A percentile compares a stretch with the other conserved stretches of the same genome.
Conservation (phyloP, 805 yeast genomes). For the Saccharomycopsis amapae region DNA sequence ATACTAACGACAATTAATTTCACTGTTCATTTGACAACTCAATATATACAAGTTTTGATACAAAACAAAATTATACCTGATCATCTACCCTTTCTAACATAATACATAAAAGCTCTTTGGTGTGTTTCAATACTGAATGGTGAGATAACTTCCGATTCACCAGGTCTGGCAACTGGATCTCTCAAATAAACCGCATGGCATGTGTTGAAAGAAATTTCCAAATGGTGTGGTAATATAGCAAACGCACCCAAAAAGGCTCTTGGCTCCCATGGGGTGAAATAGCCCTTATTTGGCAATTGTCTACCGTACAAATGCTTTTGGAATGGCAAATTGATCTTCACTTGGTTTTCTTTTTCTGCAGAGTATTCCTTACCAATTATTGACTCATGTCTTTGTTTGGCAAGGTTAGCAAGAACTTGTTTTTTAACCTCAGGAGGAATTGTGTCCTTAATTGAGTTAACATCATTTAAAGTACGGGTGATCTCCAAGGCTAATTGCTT, state of each 20-base stretch:
- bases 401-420: slow-evolving; percentile 27
- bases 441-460: slow-evolving; percentile 24
- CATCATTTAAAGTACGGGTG: slow-evolving; percentile 19
- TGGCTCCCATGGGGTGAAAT: slow-evolving; percentile 96
- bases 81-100: slow-evolving; percentile 61
- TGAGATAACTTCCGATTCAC: slow-evolving; percentile 89
- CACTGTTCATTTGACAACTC: no score
- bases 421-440: slow-evolving; percentile 27
- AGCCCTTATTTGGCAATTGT: slow-evolving; percentile 65
- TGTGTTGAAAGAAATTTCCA: slow-evolving; percentile 83
- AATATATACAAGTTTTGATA: background rate
- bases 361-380: slow-evolving; percentile 2
- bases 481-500: slow-evolving; percentile 26
- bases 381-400: slow-evolving; percentile 20
- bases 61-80: no score
- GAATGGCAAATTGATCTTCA: slow-evolving; percentile 66
- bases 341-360: slow-evolving; percentile 28
- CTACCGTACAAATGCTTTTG: slow-evolving; percentile 75
- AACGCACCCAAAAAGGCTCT: slow-evolving; percentile 90
- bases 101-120: slow-evolving; percentile 93
- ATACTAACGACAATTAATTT: no score
- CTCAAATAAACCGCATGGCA: slow-evolving; percentile 96
- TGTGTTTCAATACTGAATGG: slow-evolving; percentile 80
- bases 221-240: slow-evolving; percentile 85
- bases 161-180: slow-evolving; percentile 96